Percentiles rank a stretch among this genome's conserved stretches.
Conservation (phyloP, 2,329 filamentous ascomycete genomes). For the Pseudogymnoascus verrucosus region DNA sequence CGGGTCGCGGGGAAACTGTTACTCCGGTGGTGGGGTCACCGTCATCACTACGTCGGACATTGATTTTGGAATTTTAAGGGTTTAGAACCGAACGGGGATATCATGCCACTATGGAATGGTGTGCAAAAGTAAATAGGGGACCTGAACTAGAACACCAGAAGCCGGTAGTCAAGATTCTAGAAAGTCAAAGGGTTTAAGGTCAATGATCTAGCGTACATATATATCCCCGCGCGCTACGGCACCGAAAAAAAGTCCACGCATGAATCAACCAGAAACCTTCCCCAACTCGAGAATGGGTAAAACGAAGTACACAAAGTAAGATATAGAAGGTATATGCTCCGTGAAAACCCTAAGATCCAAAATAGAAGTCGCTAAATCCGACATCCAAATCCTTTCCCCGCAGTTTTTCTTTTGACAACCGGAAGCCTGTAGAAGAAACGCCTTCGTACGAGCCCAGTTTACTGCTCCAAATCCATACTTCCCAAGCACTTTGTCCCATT, state of each 20-base stretch:
- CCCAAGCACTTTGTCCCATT: neutral
- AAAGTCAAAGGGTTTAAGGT: neutral
- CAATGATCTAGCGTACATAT: neutral
- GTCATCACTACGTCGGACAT: neutral
- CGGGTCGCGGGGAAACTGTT: neutral
- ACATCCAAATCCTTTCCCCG: neutral
- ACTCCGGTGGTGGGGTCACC: neutral
- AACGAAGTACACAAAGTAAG: neutral
- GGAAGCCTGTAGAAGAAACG: neutral
- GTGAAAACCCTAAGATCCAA: neutral
- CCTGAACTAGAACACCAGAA: neutral
- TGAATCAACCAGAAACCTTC: neutral
- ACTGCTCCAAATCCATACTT: neutral
- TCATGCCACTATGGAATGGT: neutral
- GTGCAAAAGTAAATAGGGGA: neutral
- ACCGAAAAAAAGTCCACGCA: neutral
- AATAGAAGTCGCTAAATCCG: neutral
- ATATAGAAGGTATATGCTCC: neutral
- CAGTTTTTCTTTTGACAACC: neutral
- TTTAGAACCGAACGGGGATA: neutral
- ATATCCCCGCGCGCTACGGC: neutral
- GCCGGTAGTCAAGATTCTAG: neutral
- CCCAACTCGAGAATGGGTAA: neutral
- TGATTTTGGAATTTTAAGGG: neutral
- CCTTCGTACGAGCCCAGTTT: neutral